Base-by-base conservation (phyloP, 2,329 filamentous ascomycete species). In the Penicillium sp. region DNA sequence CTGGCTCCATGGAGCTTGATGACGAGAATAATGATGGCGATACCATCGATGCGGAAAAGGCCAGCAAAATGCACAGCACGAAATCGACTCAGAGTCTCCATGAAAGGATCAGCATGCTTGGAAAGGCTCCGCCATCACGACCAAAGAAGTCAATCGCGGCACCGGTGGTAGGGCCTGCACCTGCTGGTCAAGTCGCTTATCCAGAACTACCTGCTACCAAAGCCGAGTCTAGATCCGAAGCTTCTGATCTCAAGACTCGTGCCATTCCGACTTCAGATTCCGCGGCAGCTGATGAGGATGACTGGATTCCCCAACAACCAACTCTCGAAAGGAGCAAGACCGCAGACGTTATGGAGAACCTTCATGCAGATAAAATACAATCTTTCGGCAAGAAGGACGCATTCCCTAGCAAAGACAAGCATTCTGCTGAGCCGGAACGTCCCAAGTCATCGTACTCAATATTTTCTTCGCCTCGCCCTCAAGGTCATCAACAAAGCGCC, bases 21-120 rank as follows among this genome's bases (percentile, higher is more conserved):
- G 81, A 85, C 35, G 81, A 81, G 80, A 87, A 54, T 75, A 83
- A 57, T 71, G 79, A n/a, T 70, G 69, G 74, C 22, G 74, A 79
- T 2, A 59, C 62, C 46, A 68, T 79, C 31, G 82, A 86, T 24
- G 76, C 78, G 1, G 80, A 81, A 1, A 82, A 82, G 44, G 79
- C 81, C 29, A 81, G 83, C 6, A 84, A 81, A 64, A 74, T 83
- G 2, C 88, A 93, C 68, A 91, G 87, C 75, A 96, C 96, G 72
- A 93, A 91, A 0, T 96, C 95, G n/a, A 96, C 95, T 0, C 93
- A 98, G 73, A 84, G 90, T 44, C 81, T 99, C 16, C 92, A 96
- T 63, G 93, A 98, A 67, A 91, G 93, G 66, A 98, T 99, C 66
- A 96, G 87, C 60, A 84, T 87, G 81, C 81, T 89, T 39, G 84